These are phyloP conservation scores for Ulota crispa DNA, from an alignment of 225 moss, liverwort and hornwort species.

Conservation along the genomic window DNA sequence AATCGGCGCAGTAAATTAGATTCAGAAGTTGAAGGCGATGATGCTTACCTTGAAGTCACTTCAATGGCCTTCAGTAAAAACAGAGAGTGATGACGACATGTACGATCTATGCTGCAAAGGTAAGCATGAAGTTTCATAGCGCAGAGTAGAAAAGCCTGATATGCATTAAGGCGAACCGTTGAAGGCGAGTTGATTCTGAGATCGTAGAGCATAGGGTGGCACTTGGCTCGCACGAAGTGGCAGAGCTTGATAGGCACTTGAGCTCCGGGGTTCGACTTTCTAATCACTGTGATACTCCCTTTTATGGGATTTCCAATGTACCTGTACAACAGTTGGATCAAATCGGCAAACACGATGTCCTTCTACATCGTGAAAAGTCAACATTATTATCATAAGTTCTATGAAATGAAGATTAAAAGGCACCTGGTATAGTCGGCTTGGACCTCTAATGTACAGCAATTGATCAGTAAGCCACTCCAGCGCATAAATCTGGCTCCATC, in stretches of 20 bases:
- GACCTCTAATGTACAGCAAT: conserved; percentile 91
- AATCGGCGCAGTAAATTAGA: background rate
- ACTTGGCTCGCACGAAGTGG: conserved; percentile 92
- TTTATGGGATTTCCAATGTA: conserved; percentile 85
- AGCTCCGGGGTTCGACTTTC: conserved; percentile 72
- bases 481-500: conserved; percentile 96
- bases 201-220: conserved; percentile 89
- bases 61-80: conserved; percentile 73
- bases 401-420: background rate
- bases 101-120: conserved; percentile 64
- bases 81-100: conserved; percentile 54
- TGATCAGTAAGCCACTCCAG: conserved; percentile 95
- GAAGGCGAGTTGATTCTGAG: conserved; percentile 93
- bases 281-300: conserved; percentile 75
- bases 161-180: conserved; percentile 83
- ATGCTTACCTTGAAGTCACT: conserved; percentile 56
- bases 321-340: conserved; percentile 38
- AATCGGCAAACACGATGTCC: background rate
- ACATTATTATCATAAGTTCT: background rate
- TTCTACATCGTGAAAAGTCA: background rate
- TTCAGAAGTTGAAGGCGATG: background rate
- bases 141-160: conserved; percentile 84
- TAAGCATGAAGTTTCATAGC: conserved; percentile 98
- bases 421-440: conserved; percentile 99
- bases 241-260: conserved; percentile 82